Evolutionary conservation across 257 asterid species (phyloP).

Genomic region (Solanum etuberosum): DNA sequence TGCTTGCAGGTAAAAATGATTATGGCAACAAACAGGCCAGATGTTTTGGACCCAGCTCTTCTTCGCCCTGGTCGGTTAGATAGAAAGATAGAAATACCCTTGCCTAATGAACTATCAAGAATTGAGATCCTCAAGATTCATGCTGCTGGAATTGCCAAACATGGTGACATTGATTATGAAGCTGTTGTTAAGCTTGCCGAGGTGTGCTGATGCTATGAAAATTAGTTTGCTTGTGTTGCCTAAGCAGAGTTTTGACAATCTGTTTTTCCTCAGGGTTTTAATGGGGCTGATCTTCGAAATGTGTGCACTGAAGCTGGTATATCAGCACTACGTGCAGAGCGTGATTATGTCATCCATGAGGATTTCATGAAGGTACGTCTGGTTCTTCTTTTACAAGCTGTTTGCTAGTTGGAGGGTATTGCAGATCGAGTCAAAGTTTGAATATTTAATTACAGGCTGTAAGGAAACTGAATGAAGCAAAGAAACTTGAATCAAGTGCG

Average conservation of each 20-base stretch:
- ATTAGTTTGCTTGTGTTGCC: neutral
- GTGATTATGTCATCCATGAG: slow-evolving; percentile 27
- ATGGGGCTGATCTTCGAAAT: slow-evolving; percentile 28
- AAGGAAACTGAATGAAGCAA: slow-evolving; percentile 63
- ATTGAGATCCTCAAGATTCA: slow-evolving; percentile 68
- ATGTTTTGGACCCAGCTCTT: slow-evolving; percentile 74
- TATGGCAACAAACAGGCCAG: slow-evolving; percentile 75
- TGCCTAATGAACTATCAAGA: slow-evolving; percentile 77
- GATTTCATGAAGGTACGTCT: slow-evolving; percentile 26
- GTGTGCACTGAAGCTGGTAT: slow-evolving; percentile 32
- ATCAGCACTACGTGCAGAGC: slow-evolving; percentile 19
- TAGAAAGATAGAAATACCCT: slow-evolving; percentile 65
- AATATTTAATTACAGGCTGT: slow-evolving; percentile 35
- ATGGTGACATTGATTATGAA: slow-evolving; percentile 71
- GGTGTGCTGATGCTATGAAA: slow-evolving; percentile 15
- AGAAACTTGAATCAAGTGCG: slow-evolving; percentile 65
- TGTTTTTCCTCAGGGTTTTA: slow-evolving; percentile 16
- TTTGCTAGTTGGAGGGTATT: neutral
- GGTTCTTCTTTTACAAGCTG: neutral
- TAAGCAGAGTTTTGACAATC: neutral
- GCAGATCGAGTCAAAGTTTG: neutral
- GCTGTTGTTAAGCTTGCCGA: slow-evolving; percentile 74
- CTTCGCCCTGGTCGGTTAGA: slow-evolving; percentile 79
- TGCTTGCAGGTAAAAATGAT: slow-evolving; percentile 62
- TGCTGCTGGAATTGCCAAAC: slow-evolving; percentile 71